These are phyloP conservation scores for Auricularia cornea DNA, from an alignment of 768 basidiomycete species.

Conservation along the genomic window DNA sequence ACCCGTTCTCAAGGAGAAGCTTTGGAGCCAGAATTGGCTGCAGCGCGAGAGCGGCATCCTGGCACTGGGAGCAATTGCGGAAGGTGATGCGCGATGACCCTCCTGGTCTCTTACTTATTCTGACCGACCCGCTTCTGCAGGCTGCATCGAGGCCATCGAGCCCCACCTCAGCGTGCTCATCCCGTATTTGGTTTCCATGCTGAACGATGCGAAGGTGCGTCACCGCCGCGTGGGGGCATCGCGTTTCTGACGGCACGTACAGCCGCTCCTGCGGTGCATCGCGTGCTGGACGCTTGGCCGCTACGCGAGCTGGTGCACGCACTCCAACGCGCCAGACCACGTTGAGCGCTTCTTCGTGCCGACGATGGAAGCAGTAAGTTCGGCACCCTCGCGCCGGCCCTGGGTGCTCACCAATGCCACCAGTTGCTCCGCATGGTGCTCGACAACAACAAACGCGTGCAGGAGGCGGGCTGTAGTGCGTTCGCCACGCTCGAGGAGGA, in stretches of 20 bases:
- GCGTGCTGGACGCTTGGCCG: conserved; percentile 99
- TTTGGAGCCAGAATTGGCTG: conserved; percentile 90
- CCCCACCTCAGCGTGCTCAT: conserved; percentile 90
- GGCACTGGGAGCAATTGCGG: conserved; percentile 95
- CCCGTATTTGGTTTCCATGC: conserved; percentile 83
- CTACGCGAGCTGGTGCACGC: conserved; percentile 97
- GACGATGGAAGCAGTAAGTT: conserved; percentile 91
- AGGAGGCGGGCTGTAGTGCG: conserved; percentile 97
- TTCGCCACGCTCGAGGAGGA: conserved; percentile 99
- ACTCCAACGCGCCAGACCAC: conserved; percentile 75
- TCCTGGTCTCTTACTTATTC: background rate
- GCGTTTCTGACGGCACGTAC: conserved; percentile 10
- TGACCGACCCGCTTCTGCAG: conserved; percentile 30
- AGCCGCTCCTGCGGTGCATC: conserved; percentile 97
- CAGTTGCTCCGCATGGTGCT: conserved; percentile 95
- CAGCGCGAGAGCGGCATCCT: conserved; percentile 93
- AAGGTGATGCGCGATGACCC: conserved; percentile 50
- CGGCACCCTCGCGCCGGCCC: background rate
- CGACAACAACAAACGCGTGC: conserved; percentile 97
- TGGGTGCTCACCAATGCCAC: background rate
- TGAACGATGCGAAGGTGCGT: conserved; percentile 84
- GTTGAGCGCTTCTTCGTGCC: conserved; percentile 89
- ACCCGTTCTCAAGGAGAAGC: conserved; percentile 82
- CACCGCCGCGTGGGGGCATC: background rate
- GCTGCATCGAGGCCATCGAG: conserved; percentile 93